Conservation (phyloP, 441 rosid genomes). For the Populus tomentosa region DNA sequence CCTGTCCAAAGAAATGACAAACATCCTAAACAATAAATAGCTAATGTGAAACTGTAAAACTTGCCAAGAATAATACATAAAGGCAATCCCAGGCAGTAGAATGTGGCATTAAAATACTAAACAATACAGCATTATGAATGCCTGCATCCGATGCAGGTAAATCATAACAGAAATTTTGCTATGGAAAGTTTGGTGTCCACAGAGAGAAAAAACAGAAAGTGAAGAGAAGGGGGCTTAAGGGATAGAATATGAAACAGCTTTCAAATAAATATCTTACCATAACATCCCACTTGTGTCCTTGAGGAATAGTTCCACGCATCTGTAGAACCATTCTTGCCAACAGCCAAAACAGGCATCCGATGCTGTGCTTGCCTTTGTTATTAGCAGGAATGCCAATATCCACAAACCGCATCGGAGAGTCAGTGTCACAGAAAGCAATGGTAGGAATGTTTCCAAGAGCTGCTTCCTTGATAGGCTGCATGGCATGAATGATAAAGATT, state of each 20-base stretch:
- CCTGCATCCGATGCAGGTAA: too few species aligned
- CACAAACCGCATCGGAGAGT: slow-evolving; percentile 83
- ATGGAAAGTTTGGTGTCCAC: background rate
- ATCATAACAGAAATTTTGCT: too few species aligned
- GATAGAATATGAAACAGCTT: background rate
- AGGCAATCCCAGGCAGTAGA: background rate
- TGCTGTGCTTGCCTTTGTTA: slow-evolving; percentile 96
- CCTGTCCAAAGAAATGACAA: slow-evolving; percentile 36
- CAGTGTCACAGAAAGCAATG: slow-evolving; percentile 90
- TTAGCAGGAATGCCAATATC: slow-evolving; percentile 95
- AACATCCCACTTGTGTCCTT: slow-evolving; percentile 86
- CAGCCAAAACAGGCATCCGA: slow-evolving; percentile 92
- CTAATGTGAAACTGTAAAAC: background rate
- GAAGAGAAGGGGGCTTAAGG: background rate
- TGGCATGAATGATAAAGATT: background rate
- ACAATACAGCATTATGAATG: background rate
- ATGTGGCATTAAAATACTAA: background rate
- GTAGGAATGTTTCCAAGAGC: slow-evolving; percentile 96
- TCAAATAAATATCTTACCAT: slow-evolving; percentile 44
- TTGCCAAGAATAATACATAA: background rate
- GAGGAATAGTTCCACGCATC: slow-evolving; percentile 88
- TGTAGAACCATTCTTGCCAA: slow-evolving; percentile 94
- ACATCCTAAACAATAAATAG: background rate
- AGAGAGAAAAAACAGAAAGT: background rate
- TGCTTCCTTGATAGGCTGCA: slow-evolving; percentile 94